Base-by-base conservation (phyloP, 192 early-diverging fungal genomes). In the Podila epigama region DNA sequence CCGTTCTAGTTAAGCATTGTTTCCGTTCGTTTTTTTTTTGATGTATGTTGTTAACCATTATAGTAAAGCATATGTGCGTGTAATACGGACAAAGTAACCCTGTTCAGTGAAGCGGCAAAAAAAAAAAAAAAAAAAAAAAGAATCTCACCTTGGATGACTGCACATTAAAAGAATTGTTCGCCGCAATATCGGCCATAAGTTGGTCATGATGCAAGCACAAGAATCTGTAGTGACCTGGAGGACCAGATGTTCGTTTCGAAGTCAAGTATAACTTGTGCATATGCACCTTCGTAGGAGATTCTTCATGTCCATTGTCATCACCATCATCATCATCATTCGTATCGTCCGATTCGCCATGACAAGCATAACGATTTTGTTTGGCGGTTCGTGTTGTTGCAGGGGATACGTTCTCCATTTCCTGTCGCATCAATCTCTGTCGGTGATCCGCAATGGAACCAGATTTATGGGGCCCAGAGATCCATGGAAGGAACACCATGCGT, bases 151-250 rank as follows among this genome's bases (percentile, higher is more conserved):
- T n/a, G n/a, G n/a, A n/a, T n/a, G n/a, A n/a, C n/a, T n/a, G n/a
- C n/a, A 34, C 41, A 3, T 54, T 33, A 1, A 20, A 25, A 3
- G 69, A 53, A 13, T n/a, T 65, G 27, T 50, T 34, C 2, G 69
- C 61, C 4, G 63, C 70, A 7, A 75, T 57, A 51, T 75, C 60
- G 5, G 72, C 51, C 59, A 75, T 75, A 10, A 67, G 25, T 25
- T 75, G 72, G 31, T 68, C 64, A 36, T 75, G 65, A 39, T 75
- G 72, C 44, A 75, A 31, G 57, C 65, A 75, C 60, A 75, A 27
- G 48, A 48, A 75, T 16, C 65, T 58, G 42, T 75, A 65, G 39
- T 62, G 59, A 27, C 33, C 59, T 1, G 59, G 59, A 4, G 53
- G 41, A 16, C 39, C 39, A 4, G 34, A 39, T 2, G 32, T n/a